Percentiles rank a stretch among this genome's conserved stretches.
Evolutionary conservation across 108 stramenopile species (phyloP).

Genomic region (Cylindrotheca fusiformis): DNA sequence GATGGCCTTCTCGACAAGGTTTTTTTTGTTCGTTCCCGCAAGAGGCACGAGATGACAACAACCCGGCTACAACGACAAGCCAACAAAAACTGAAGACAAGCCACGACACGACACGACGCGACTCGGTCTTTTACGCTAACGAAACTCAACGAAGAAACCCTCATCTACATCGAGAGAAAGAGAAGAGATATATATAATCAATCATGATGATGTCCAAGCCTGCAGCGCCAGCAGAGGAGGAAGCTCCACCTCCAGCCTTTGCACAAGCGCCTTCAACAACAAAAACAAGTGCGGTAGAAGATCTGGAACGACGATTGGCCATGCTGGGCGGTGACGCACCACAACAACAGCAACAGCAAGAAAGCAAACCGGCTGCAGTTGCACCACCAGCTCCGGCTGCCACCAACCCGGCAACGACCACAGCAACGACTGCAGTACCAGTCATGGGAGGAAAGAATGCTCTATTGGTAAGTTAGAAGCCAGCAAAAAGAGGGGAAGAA

Average conservation of each 20-base stretch:
- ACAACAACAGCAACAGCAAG: neutral
- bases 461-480: slow-evolving; percentile 55
- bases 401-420: neutral
- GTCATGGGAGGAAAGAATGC: slow-evolving; percentile 48
- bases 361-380: slow-evolving; percentile 4
- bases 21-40: neutral
- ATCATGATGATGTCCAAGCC: slow-evolving; percentile 43
- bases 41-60: neutral
- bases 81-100: neutral
- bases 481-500: neutral
- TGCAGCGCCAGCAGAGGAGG: slow-evolving; percentile 4
- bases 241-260: slow-evolving; percentile 18
- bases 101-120: no score
- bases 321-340: slow-evolving; percentile 27
- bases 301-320: slow-evolving; percentile 67
- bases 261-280: slow-evolving; percentile 13
- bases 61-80: neutral
- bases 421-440: slow-evolving; percentile 17
- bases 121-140: no score
- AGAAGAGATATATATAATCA: no score
- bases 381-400: slow-evolving; percentile 18
- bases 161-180: no score
- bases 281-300: slow-evolving; percentile 43
- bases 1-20: no score
- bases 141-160: no score